Evolutionary conservation across 768 basidiomycete genomes (phyloP), one percentile per base, ranked within the genome.

Genomic region (Tricholoma matsutake): DNA sequence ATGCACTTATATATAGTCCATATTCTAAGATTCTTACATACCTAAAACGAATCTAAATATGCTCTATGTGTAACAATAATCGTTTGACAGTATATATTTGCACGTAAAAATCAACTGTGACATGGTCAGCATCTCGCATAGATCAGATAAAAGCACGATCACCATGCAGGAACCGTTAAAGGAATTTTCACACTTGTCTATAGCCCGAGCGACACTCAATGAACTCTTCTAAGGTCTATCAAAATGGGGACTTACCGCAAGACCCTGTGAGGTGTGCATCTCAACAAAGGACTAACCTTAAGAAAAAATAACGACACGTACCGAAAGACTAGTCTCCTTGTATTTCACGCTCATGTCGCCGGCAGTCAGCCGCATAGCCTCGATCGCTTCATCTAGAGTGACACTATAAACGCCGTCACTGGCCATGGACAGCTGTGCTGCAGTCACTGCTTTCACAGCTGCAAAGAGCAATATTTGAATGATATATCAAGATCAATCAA

Each of bases 271-370:
- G 57, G 32, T 29, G 11, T 34, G 61, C 45, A 60, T 29, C 28
- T 22, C 5, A 37, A 47, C 34, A 64, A 59, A 61, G 18, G 34
- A 13, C 32, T 28, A n/a, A 57, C 3, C 6, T 9, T 39, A 4
- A 25, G 32, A 45, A 57, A 22, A 41, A 47, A 56, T 58, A 18
- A 5, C 22, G 57, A 51, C 35, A 76, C 87, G 64, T 69, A 91
- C 94, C 41, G 92, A 93, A 64, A 98, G 83, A 73, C 91, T 93
- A 0, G 95, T 98, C 75, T 98, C 95, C 71, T 96, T 97, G 72
- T 96, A 96, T 73, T 95, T 94, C 65, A 90, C 84, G 63, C 92
- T 94, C 94, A 96, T 96, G 72, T 95, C 92, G n/a, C 84, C 80
- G 28, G 96, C 95, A 6, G 94, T 97, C 53, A 96, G 71, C 22